Evolutionary conservation across 2,329 filamentous ascomycete species (phyloP), one percentile per base, ranked within the genome.

Genomic region (Triangularia verruculosa): DNA sequence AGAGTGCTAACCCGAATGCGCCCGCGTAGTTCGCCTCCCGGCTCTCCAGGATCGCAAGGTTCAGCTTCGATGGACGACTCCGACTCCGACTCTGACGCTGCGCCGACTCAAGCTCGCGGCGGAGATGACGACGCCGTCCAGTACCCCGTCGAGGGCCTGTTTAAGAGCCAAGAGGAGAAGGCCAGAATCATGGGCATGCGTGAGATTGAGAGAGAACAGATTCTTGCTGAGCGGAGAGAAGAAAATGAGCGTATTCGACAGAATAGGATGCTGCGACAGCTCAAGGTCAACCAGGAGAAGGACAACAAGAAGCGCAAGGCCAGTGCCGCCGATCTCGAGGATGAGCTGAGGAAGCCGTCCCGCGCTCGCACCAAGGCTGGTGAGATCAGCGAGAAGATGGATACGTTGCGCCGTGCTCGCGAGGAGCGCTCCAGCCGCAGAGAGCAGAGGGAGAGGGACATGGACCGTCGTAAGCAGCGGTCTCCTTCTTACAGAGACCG

Each of bases 61-160:
- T 96, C 93, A 11, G 93, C 89, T 22, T 89, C 91, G 22, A 96
- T 97, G 92, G 92, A 94, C 65, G 91, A 95, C 75, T 95, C 90
- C 54, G 89, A 92, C 68, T 92, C 91, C n/a, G 90, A 91, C 67
- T 86, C 84, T 24, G 88, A 91, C 68, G 79, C 82, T 63, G 78
- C 82, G 61, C 78, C 83, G 59, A 76, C 66, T 67, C 78, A 72
- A 67, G 73, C 70, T 70, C 76, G 77, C 68, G 77, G 76, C 24
- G 79, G 80, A 51, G 82, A 83, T 56, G 83, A 86, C 57, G 83
- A 88, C 62, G 83, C 85, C 61, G 84, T 89, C 72, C 80, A 89
- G 62, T 95, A 96, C 73, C 93, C 94, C 0, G 85, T 97, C 67
- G 95, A 99, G 68, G 93, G 94, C 70, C 88, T 95, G 72, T 95